phyloP scores from a whole-genome alignment of 1,284 basidiomycete genomes.

The Paramarasmius palmivorus region DNA sequence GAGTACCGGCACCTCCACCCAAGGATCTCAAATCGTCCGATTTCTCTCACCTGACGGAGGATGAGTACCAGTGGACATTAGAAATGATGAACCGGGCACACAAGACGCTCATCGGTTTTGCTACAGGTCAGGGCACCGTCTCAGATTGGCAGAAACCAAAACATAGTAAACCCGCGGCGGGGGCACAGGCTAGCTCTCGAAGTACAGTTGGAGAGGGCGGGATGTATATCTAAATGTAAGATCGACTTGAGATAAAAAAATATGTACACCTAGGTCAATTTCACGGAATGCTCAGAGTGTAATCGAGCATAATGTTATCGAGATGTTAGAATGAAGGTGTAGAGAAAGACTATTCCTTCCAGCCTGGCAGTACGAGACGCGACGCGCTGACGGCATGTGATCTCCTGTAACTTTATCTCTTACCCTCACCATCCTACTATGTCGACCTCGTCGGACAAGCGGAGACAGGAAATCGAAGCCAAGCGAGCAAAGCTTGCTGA shows the following conservation, averaged over 20 bases:
- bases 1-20: constrained; percentile 41
- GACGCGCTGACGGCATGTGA: too few species aligned
- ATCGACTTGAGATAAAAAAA: too few species aligned
- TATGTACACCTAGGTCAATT: too few species aligned
- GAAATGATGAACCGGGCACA: constrained; percentile 36
- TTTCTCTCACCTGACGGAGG: constrained; percentile 29
- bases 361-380: too few species aligned
- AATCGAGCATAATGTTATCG: too few species aligned
- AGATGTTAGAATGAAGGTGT: too few species aligned
- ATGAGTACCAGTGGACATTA: constrained; percentile 35
- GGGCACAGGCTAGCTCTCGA: not conserved
- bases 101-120: constrained; percentile 30
- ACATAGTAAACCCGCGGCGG: constrained; percentile 7
- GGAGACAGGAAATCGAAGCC: constrained; percentile 86
- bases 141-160: constrained; percentile 8
- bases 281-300: too few species aligned
- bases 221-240: constrained; percentile 52
- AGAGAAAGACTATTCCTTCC: too few species aligned
- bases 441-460: constrained; percentile 36
- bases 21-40: constrained; percentile 32
- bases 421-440: constrained; percentile 4
- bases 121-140: constrained; percentile 23
- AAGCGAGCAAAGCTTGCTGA: constrained; percentile 90
- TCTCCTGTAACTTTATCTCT: too few species aligned
- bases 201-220: constrained; percentile 44